Conservation (phyloP, 805 yeast genomes). For the Wickerhamomyces sydowiorum region DNA sequence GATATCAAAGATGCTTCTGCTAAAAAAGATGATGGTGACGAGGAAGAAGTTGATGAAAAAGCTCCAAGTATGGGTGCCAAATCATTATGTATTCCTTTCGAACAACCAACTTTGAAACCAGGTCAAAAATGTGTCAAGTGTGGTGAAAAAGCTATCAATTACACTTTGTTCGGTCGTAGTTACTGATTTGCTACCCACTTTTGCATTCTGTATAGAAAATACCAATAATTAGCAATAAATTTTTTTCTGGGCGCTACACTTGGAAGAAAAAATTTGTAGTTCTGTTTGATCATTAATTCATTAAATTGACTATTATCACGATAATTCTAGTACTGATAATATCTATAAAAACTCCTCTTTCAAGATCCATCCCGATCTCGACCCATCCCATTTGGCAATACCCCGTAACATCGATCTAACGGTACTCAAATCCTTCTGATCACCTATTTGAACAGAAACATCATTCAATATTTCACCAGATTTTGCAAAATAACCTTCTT, state of each 20-base stretch:
- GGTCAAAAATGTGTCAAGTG: slow-evolving; percentile 89
- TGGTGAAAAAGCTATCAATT: slow-evolving; percentile 66
- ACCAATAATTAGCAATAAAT: too few species aligned
- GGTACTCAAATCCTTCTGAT: slow-evolving; percentile 50
- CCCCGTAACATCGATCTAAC: slow-evolving; percentile 64
- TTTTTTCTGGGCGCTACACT: too few species aligned
- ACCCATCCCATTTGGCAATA: slow-evolving; percentile 63
- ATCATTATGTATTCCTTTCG: slow-evolving; percentile 92
- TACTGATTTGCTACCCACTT: slow-evolving; percentile 47
- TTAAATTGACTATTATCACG: neutral
- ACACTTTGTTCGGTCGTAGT: slow-evolving; percentile 96
- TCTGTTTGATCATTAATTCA: too few species aligned
- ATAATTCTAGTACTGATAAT: neutral
- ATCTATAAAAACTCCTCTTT: slow-evolving; percentile 41
- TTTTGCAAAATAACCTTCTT: slow-evolving; percentile 35
- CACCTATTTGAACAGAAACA: slow-evolving; percentile 32
- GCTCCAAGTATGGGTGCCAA: slow-evolving; percentile 99
- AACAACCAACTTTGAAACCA: slow-evolving; percentile 75
- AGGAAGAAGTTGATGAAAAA: slow-evolving; percentile 86
- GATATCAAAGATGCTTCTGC: slow-evolving; percentile 88
- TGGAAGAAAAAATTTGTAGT: too few species aligned
- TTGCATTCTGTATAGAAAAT: too few species aligned
- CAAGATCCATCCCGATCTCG: slow-evolving; percentile 56
- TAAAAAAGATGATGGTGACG: slow-evolving; percentile 73
- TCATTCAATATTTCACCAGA: slow-evolving; percentile 42